Base-by-base conservation (phyloP, 805 yeast species). In the Schwanniomyces yamadae region DNA sequence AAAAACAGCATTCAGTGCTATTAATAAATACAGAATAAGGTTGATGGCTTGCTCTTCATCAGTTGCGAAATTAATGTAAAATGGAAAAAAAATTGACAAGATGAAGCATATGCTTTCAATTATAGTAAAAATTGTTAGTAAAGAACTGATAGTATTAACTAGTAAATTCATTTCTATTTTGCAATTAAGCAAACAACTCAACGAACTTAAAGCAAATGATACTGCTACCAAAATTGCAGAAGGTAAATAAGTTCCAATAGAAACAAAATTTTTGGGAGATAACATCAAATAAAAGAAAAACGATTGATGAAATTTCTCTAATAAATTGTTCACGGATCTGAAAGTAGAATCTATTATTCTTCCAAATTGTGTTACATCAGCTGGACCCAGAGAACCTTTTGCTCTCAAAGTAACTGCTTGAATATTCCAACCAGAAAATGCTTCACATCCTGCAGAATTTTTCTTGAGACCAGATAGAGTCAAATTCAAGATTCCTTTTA, bases 261-360 rank as follows among this genome's bases (percentile, higher is more conserved):
- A 87, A 12, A 93, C 95, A 65, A 93, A 93, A 39, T 74, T 59
- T 38, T 73, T 66, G 16, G 97, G 95, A 0, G 87, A 77, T 33
- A 93, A 60, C 62, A 93, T 57, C 46, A 91, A 71, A 63, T 91
- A 93, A 55, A 90, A 93, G 69, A 93, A 93, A 53, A 89, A 93
- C 1, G 96, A 87, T 61, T 93, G 99, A 61, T 93, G 99, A 61
- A 91, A 91, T 57, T 91, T 95, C 58, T 93, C 99, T 24, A 91
- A 68, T 47, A 93, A 70, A 56, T 93, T 93, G 64, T 93, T 93
- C 23, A 93, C 84, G 0, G 96, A 81, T 42, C 99, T 75, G 54
- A 90, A 81, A 6, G 84, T 68, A 2, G 95, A 87, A 61, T 93
- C 99, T 13, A 88, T 76, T 3, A 91, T 73, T 55, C 98, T 77